These are phyloP conservation scores for Ceratocystiopsis brevicomis DNA, from an alignment of 2,329 filamentous ascomycete genomes.

Conservation along the genomic window DNA sequence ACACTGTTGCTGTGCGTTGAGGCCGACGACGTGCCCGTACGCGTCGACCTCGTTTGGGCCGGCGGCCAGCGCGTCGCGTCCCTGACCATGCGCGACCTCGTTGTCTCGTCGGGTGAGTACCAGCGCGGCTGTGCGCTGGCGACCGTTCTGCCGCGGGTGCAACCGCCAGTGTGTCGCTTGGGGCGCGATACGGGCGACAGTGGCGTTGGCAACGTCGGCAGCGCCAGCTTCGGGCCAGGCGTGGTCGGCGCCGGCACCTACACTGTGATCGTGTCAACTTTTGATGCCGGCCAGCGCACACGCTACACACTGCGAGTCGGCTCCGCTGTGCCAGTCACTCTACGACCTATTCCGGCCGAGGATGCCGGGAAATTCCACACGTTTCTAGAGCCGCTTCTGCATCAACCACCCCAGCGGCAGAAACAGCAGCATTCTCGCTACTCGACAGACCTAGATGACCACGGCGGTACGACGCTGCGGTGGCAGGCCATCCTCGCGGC, in stretches of 20 bases:
- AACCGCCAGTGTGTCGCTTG: constrained; percentile 5
- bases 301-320: constrained; percentile 54
- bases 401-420: neutral
- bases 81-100: constrained; percentile 57
- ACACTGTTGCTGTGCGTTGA: constrained; percentile 56
- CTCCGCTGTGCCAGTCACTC: constrained; percentile 36
- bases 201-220: constrained; percentile 2
- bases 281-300: constrained; percentile 60
- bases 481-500: constrained; percentile 21
- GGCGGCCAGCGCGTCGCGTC: constrained; percentile 43
- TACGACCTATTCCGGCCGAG: constrained; percentile 49
- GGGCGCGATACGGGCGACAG: neutral
- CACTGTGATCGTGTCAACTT: constrained; percentile 79
- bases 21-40: constrained; percentile 50
- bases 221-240: constrained; percentile 6
- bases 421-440: neutral
- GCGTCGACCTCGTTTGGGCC: constrained; percentile 70
- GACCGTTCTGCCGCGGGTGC: constrained; percentile 22
- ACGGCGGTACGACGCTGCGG: constrained; percentile 11
- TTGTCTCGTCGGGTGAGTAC: constrained; percentile 77
- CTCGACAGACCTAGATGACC: too few relatives aligned
- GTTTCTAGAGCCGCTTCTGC: constrained; percentile 32
- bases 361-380: constrained; percentile 55
- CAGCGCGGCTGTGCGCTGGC: constrained; percentile 59
- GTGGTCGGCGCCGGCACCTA: constrained; percentile 55